phyloP scores from a whole-genome alignment of 441 rosid genomes.

The Macaranga tanarius region DNA sequence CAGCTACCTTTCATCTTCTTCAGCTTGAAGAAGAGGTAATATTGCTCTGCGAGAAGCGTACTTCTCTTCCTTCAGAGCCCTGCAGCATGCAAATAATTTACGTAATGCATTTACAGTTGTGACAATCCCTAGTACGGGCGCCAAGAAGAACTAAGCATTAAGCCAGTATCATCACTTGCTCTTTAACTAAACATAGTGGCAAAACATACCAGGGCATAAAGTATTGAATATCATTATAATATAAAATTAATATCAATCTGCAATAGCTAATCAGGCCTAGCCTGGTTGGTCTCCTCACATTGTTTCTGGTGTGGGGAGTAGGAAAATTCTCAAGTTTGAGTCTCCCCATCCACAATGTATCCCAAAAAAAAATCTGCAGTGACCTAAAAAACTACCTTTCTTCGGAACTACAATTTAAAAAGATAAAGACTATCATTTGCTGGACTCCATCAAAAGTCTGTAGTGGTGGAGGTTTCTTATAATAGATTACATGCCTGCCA shows the following conservation, averaged over 20 bases:
- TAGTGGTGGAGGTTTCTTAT: background rate
- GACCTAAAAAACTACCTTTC: background rate
- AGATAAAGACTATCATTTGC: background rate
- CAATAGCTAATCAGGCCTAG: no score
- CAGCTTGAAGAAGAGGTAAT: constrained; percentile 89
- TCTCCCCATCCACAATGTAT: no score
- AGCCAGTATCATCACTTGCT: background rate
- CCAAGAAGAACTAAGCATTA: background rate
- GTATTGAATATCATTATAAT: background rate
- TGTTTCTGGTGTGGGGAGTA: no score
- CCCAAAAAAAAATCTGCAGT: background rate
- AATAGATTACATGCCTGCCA: background rate
- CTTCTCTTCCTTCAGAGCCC: constrained; percentile 95
- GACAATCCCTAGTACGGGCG: background rate
- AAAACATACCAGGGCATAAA: background rate
- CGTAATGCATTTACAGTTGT: background rate
- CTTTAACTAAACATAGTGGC: background rate
- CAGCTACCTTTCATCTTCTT: constrained; percentile 92
- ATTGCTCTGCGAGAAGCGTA: constrained; percentile 82
- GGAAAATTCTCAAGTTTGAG: no score
- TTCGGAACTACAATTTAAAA: background rate
- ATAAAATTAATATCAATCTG: background rate
- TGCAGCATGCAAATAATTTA: constrained; percentile 29
- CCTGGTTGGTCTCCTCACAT: no score
- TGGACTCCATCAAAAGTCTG: background rate